These are phyloP conservation scores for Medicago arabica DNA, from an alignment of 306 rosid species.

Conservation along the genomic window DNA sequence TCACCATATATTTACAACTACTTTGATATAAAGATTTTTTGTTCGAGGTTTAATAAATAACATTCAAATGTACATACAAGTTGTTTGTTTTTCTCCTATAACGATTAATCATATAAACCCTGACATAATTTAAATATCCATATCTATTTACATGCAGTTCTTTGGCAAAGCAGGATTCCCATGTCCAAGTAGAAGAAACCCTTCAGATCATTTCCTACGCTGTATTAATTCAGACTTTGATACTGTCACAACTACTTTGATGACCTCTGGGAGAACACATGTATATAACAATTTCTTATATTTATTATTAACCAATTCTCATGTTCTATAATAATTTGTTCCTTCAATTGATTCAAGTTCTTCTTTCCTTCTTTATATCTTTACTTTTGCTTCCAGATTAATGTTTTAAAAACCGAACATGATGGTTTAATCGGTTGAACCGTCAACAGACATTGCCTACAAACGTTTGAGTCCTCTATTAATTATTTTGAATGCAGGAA, in stretches of 20 bases:
- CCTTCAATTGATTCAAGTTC: not conserved
- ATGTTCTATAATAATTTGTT: not conserved
- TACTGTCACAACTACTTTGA: slow-evolving; percentile 52
- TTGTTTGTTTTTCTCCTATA: not conserved
- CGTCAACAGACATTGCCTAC: not conserved
- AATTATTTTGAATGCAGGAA: slow-evolving; percentile 45
- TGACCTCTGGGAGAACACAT: slow-evolving; percentile 51
- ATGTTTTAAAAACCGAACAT: too few species aligned
- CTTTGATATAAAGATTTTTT: too few species aligned
- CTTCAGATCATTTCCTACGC: slow-evolving; percentile 95
- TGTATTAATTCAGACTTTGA: slow-evolving; percentile 93
- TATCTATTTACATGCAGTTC: slow-evolving; percentile 55
- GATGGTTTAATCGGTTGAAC: not conserved
- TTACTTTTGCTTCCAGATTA: too few species aligned
- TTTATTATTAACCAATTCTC: not conserved
- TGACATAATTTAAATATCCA: not conserved
- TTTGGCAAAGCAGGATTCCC: slow-evolving; percentile 87
- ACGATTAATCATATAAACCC: not conserved
- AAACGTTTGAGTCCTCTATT: too few species aligned
- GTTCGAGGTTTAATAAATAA: too few species aligned
- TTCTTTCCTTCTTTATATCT: too few species aligned
- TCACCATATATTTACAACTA: too few species aligned
- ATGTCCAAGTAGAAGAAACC: slow-evolving; percentile 89
- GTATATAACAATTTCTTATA: slow-evolving; percentile 42
- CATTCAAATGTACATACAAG: not conserved